Conservation (phyloP, 805 yeast species). For the Yarrowia deformans region DNA sequence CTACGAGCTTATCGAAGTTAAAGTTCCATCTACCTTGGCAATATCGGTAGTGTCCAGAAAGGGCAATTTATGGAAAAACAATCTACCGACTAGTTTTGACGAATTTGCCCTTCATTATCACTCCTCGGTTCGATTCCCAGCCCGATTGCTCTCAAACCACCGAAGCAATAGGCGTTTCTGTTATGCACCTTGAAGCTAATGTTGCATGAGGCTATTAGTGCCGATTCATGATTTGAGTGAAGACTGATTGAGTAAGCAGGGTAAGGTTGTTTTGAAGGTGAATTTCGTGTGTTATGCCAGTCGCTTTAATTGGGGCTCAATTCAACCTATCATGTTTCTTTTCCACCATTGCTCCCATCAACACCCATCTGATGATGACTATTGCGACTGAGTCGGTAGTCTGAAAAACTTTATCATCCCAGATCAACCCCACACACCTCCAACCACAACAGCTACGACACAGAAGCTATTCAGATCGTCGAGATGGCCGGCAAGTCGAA, state of each 20-base stretch:
- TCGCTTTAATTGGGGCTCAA: too few relatives aligned
- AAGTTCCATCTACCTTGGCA: not conserved
- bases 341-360: not conserved
- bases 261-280: too few relatives aligned
- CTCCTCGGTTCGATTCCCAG: not conserved
- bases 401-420: constrained; percentile 28
- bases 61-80: not conserved
- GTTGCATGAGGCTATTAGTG: constrained; percentile 23
- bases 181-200: constrained; percentile 1
- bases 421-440: constrained; percentile 17
- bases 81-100: too few relatives aligned
- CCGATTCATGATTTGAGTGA: not conserved
- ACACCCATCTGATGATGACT: not conserved
- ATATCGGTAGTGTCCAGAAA: not conserved
- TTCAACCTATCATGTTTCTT: too few relatives aligned
- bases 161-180: not conserved
- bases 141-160: not conserved
- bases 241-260: too few relatives aligned
- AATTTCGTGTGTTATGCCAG: too few relatives aligned
- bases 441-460: not conserved
- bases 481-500: constrained; percentile 25
- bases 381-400: not conserved
- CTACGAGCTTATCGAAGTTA: not conserved
- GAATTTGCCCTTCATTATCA: too few relatives aligned
- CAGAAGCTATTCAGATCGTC: not conserved